A percentile compares a stretch with the other conserved stretches of the same genome.
Conservation (phyloP, 768 basidiomycete species). For the Leucocoprinus birnbaumii region DNA sequence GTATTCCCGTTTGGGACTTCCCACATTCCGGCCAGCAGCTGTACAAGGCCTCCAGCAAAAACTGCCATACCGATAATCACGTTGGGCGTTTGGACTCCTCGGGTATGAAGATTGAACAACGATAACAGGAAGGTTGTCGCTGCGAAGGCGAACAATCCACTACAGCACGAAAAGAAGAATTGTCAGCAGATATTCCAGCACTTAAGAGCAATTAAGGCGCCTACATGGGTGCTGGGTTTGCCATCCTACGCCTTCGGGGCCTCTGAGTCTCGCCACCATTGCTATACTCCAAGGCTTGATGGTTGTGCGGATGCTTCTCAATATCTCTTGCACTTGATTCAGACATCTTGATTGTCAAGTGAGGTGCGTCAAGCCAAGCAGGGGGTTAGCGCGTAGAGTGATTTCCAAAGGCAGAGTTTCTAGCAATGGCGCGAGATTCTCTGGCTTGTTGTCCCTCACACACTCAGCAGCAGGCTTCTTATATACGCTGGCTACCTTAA, state of each 20-base stretch:
- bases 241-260: constrained; percentile 35
- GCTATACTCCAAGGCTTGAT: constrained; percentile 20
- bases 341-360: not conserved
- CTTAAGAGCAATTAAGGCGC: constrained; percentile 11
- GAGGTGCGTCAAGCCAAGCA: not conserved
- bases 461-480: too few relatives aligned
- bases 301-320: constrained; percentile 20
- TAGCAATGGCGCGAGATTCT: not conserved
- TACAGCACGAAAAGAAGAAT: constrained; percentile 14
- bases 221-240: constrained; percentile 62
- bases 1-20: constrained; percentile 59
- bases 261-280: constrained; percentile 1
- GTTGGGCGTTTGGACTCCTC: constrained; percentile 49
- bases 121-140: constrained; percentile 68
- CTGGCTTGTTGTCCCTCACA: not conserved
- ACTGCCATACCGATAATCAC: constrained; percentile 76
- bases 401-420: too few relatives aligned
- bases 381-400: too few relatives aligned
- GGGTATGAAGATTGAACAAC: constrained; percentile 57
- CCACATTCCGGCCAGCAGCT: constrained; percentile 85
- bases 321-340: constrained; percentile 32
- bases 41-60: constrained; percentile 72
- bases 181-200: not conserved
- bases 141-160: constrained; percentile 35
- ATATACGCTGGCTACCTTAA: too few relatives aligned